Conservation (phyloP, 2,329 filamentous ascomycete genomes). For the Penicillium rolfsii region DNA sequence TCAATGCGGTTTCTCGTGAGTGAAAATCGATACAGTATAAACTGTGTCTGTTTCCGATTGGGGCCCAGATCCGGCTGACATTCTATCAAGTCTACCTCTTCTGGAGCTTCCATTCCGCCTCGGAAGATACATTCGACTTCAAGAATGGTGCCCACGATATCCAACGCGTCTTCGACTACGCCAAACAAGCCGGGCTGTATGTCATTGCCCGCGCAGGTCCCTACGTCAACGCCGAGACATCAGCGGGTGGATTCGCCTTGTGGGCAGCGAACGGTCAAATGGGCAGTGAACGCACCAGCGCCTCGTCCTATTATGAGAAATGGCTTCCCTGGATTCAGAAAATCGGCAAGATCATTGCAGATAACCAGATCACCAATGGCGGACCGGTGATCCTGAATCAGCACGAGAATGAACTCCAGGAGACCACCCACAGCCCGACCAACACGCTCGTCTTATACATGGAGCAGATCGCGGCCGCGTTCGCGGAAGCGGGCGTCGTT, state of each 20-base stretch:
- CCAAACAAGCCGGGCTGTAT: conserved; percentile 57
- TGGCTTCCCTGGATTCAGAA: conserved; percentile 55
- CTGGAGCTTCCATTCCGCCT: conserved; percentile 38
- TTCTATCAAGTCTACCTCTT: conserved; percentile 33
- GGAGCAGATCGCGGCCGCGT: conserved; percentile 55
- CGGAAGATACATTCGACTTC: conserved; percentile 51
- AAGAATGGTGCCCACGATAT: conserved; percentile 56
- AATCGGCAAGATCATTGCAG: conserved; percentile 53
- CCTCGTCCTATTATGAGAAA: conserved; percentile 48
- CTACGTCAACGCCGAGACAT: conserved; percentile 58
- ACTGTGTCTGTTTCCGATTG: not conserved
- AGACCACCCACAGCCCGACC: conserved; percentile 48
- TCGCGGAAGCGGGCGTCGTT: conserved; percentile 51
- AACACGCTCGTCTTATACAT: conserved; percentile 56
- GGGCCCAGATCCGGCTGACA: not conserved
- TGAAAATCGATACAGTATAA: not conserved
- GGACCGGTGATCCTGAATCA: conserved; percentile 58
- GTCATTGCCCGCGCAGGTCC: conserved; percentile 57
- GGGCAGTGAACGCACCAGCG: conserved; percentile 49
- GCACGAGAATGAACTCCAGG: conserved; percentile 58
- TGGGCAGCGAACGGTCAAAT: conserved; percentile 54
- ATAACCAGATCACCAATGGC: conserved; percentile 56
- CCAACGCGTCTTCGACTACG: conserved; percentile 55
- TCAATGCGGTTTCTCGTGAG: conserved; percentile 54
- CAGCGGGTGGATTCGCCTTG: conserved; percentile 51